A percentile compares a stretch with the other conserved stretches of the same genome.
phyloP scores from a whole-genome alignment of 768 basidiomycete species.

The Galerina marginata region DNA sequence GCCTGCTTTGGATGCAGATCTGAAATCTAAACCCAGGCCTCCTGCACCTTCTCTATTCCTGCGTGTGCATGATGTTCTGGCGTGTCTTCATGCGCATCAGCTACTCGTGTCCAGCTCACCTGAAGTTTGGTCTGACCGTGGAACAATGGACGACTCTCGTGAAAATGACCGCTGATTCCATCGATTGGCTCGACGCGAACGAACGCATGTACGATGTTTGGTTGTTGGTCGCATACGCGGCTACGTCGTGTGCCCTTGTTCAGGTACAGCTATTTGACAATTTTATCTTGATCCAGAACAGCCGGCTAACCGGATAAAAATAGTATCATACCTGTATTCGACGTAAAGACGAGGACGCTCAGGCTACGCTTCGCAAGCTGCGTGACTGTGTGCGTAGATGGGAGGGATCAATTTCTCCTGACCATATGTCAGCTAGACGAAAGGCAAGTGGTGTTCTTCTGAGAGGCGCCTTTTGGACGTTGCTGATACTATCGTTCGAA shows the following conservation, averaged over 20 bases:
- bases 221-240: conserved; percentile 85
- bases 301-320: conserved; percentile 9
- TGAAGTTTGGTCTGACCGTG: conserved; percentile 84
- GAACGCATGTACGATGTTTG: conserved; percentile 86
- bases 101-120: conserved; percentile 87
- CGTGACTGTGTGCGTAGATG: conserved; percentile 86
- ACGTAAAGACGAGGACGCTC: conserved; percentile 76
- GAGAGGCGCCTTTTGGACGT: conserved; percentile 1
- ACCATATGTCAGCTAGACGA: conserved; percentile 93
- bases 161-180: conserved; percentile 73
- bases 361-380: conserved; percentile 75
- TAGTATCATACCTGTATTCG: conserved; percentile 96
- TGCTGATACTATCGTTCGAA: conserved; percentile 33
- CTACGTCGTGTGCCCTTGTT: conserved; percentile 87
- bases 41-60: conserved; percentile 86
- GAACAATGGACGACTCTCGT: conserved; percentile 82
- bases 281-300: neutral
- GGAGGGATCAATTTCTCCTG: conserved; percentile 86
- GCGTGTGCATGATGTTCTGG: conserved; percentile 96
- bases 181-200: conserved; percentile 89
- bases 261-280: conserved; percentile 58
- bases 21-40: conserved; percentile 57
- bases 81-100: conserved; percentile 98
- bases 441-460: conserved; percentile 59
- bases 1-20: neutral